phyloP scores from a whole-genome alignment of 2,329 filamentous ascomycete species.

The Hymenotorrendiella dingleyae region DNA sequence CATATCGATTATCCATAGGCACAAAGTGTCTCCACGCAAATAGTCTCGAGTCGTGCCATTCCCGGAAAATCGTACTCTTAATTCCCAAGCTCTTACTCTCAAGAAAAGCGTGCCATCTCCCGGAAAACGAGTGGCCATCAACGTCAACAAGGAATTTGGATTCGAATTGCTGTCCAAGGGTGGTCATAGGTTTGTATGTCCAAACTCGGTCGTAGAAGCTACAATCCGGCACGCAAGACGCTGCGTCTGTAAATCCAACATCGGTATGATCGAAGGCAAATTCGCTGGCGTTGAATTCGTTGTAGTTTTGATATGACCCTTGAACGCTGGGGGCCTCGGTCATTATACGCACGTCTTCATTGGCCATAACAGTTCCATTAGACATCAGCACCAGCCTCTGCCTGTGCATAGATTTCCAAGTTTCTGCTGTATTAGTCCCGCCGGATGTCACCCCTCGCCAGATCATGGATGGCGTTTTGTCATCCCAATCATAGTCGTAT shows the following conservation, averaged over 20 bases:
- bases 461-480: conserved; percentile 49
- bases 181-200: conserved; percentile 46
- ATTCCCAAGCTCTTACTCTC: conserved; percentile 64
- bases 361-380: conserved; percentile 42
- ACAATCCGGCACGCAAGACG: conserved; percentile 40
- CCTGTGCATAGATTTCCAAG: conserved; percentile 50
- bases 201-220: conserved; percentile 42
- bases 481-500: conserved; percentile 51
- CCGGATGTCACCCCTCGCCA: conserved; percentile 64
- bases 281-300: conserved; percentile 37
- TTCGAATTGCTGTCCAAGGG: conserved; percentile 49
- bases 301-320: conserved; percentile 35
- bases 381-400: conserved; percentile 52
- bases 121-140: conserved; percentile 68
- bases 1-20: conserved; percentile 69
- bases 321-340: conserved; percentile 30
- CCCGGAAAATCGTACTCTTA: conserved; percentile 71
- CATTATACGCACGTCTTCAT: conserved; percentile 33
- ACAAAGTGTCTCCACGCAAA: conserved; percentile 77
- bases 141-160: conserved; percentile 70
- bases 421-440: conserved; percentile 43
- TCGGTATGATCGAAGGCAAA: conserved; percentile 30
- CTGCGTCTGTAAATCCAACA: conserved; percentile 33
- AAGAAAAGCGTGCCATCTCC: conserved; percentile 64
- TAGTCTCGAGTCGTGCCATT: conserved; percentile 74